These are phyloP conservation scores for Aspergillus bombycis DNA, from an alignment of 2,329 filamentous ascomycete species.

Conservation along the genomic window DNA sequence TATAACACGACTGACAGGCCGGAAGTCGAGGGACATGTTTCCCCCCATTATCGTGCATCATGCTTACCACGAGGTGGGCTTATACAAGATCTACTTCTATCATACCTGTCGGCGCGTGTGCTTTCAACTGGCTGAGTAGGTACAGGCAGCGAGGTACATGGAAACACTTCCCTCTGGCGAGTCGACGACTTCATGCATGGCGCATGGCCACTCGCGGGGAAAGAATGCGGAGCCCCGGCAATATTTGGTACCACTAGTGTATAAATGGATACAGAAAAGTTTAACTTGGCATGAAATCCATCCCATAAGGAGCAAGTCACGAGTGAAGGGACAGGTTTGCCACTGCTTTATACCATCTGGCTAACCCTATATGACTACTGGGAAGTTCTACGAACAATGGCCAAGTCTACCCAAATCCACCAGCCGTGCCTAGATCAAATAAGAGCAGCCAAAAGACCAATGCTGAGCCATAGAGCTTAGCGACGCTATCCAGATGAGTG, in stretches of 20 bases:
- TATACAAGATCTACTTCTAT: background rate
- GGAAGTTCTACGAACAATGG: no score
- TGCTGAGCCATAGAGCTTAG: no score
- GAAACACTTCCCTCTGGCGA: background rate
- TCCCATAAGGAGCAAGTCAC: background rate
- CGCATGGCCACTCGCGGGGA: background rate
- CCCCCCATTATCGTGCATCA: background rate
- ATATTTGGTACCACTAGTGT: background rate
- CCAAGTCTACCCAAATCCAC: no score
- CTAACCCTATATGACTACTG: no score
- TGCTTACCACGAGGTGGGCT: background rate
- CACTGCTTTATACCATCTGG: background rate
- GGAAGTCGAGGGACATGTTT: background rate
- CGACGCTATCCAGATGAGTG: no score
- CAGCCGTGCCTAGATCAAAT: no score
- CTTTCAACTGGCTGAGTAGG: background rate
- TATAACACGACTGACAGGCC: background rate
- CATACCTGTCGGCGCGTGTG: background rate
- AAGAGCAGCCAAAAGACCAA: no score
- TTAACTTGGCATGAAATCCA: no score
- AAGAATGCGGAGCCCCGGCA: background rate
- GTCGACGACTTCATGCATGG: background rate
- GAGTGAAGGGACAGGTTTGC: background rate
- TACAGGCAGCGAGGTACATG: background rate
- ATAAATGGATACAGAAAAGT: background rate